Percentiles rank a stretch among this genome's conserved stretches.
Conservation (phyloP, 1,284 basidiomycete species). For the Rugosomyces carneus region DNA sequence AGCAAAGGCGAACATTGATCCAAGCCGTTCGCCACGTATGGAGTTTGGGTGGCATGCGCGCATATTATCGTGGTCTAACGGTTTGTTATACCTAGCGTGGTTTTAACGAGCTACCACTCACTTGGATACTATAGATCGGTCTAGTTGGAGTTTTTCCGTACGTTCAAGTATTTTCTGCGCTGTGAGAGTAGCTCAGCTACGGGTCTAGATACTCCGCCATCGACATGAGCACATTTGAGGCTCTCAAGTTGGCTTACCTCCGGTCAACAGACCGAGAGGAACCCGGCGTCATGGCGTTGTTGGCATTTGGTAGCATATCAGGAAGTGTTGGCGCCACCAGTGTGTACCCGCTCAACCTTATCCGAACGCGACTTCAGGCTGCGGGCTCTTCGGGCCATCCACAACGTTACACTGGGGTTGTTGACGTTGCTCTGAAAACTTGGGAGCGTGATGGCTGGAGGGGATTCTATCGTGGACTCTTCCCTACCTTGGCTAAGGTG, state of each 20-base stretch:
- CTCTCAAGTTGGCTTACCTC: conserved; percentile 79
- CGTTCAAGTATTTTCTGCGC: conserved; percentile 24
- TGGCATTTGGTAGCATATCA: conserved; percentile 85
- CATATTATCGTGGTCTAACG: conserved; percentile 88
- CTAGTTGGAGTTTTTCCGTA: conserved; percentile 88
- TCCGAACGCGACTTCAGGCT: conserved; percentile 93
- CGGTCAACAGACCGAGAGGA: conserved; percentile 79
- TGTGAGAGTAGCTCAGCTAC: not conserved
- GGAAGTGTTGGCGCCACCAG: conserved; percentile 89
- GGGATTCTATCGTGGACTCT: conserved; percentile 92
- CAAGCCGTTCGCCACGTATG: conserved; percentile 64
- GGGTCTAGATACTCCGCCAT: conserved; percentile 72
- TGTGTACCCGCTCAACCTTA: conserved; percentile 90
- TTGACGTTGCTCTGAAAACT: conserved; percentile 83
- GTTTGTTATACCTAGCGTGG: conserved; percentile 42
- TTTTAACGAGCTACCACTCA: not conserved
- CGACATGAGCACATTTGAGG: conserved; percentile 94
- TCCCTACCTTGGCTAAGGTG: conserved; percentile 89
- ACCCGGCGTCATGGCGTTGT: conserved; percentile 74
- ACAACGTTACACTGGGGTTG: conserved; percentile 80
- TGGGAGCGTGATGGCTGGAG: conserved; percentile 85
- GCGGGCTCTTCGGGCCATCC: conserved; percentile 93
- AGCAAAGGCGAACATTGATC: conserved; percentile 53
- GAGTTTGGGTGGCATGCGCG: conserved; percentile 75
- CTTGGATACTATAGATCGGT: conserved; percentile 57